Evolutionary conservation across 2,329 filamentous ascomycete genomes (phyloP), one percentile per base, ranked within the genome.

Genomic region (Colletotrichum sp.): DNA sequence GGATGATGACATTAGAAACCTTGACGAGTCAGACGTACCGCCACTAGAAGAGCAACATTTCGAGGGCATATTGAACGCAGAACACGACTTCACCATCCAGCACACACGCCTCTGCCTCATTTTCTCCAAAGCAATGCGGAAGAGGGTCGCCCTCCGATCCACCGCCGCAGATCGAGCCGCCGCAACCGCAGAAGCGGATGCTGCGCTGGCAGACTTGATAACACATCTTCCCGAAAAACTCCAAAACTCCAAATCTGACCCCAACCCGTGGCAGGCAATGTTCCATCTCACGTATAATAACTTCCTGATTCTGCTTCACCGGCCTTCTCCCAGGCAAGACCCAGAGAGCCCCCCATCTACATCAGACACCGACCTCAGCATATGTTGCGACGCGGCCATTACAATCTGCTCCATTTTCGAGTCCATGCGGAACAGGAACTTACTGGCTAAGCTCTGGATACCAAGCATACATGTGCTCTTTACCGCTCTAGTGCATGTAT

Each of bases 1-100:
- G 2, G 16, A 10, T 26, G 18, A 16, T 28, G 24, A 7, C 7
- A 16, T 26, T 32, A 83, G 83, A 74, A 87, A 88, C 71, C 80
- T 89, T 10, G 87, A 90, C 61, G 89, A 90, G 71, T 89, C 85
- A 15, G 88, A 90, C 79, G 86, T 89, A 3, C 85, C 85, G 16
- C 83, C 84, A 24, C 83, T 90, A 36, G 84, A 84, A 6, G 79
- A 80, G 13, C 83, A 83, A 4, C 85, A 90, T 80, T 90, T 90
- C 68, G 83, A 88, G 76, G 87, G 80, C 6, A 78, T 83, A 5
- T 77, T 78, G 6, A 52, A 86, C 15, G 87, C 86, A 74, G 86
- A 87, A 4, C 73, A 82, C 10, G 82, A 83, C 16, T 88, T 89
- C 24, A 85, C 86, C 21, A 87, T 89, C 28, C 84, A 89, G 36